These are phyloP conservation scores for Coprinopsis sp. DNA, from an alignment of 768 basidiomycete species.

Conservation along the genomic window DNA sequence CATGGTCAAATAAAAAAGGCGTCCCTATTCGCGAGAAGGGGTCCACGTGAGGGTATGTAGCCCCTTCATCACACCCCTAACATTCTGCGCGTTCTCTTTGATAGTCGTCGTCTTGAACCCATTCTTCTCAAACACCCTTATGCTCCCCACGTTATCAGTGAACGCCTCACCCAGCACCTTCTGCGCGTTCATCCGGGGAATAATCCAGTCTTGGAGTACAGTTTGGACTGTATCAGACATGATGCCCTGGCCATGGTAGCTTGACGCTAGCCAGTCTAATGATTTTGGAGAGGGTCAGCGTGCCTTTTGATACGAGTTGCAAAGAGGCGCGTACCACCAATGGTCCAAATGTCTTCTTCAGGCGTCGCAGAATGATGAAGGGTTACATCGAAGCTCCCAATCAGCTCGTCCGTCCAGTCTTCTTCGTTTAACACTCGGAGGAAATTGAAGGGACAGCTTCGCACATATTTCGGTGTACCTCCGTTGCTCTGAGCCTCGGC, in stretches of 20 bases:
- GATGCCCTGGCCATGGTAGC: constrained; percentile 50
- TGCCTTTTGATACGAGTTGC: background rate
- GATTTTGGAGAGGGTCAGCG: constrained; percentile 1
- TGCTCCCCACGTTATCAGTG: constrained; percentile 54
- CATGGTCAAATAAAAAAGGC: no score
- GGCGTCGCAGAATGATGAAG: constrained; percentile 38
- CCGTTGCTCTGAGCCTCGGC: constrained; percentile 12
- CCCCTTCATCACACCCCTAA: constrained; percentile 33
- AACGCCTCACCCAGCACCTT: constrained; percentile 41
- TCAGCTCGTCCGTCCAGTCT: constrained; percentile 50
- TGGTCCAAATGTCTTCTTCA: constrained; percentile 47
- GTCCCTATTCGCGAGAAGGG: no score
- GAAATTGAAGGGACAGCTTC: constrained; percentile 42
- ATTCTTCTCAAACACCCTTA: constrained; percentile 63
- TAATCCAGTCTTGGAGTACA: constrained; percentile 51
- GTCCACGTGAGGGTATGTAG: constrained; percentile 33
- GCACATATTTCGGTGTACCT: constrained; percentile 29
- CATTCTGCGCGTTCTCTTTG: constrained; percentile 32
- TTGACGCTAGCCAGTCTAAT: constrained; percentile 57
- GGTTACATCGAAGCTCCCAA: constrained; percentile 43
- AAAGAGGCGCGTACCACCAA: constrained; percentile 45
- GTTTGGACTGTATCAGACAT: constrained; percentile 58
- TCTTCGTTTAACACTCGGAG: constrained; percentile 48
- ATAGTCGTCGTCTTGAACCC: constrained; percentile 44
- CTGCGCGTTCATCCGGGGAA: constrained; percentile 59